Evolutionary conservation across 2,329 filamentous ascomycete genomes (phyloP), one percentile per base, ranked within the genome.

Genomic region (Cercospora citrullina): DNA sequence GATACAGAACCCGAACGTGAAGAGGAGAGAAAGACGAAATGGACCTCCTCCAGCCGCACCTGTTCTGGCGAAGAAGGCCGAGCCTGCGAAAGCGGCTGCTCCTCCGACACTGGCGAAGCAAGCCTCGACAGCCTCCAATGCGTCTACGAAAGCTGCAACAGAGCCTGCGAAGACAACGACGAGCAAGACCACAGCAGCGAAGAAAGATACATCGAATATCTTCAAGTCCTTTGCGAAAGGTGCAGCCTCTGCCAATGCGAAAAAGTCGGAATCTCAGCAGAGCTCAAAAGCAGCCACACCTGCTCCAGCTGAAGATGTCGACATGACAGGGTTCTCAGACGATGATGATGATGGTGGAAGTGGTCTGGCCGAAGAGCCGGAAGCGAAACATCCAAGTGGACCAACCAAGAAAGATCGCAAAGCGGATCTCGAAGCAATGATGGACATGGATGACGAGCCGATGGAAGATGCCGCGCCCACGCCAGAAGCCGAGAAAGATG

Each of bases 191-290:
- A 75, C 81, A 2, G 76, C 79, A 5, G 72, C 85, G 2, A 92
- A 91, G 75, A 87, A 86, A 63, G 71, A 68, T 36, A 84, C 82
- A 16, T 87, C 89, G 2, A 86, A 87, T 68, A 87, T 96, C 28
- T 93, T 95, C 84, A 89, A 90, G 68, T 91, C 92, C 0, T 96
- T 96, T 77, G 91, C 91, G 14, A 92, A 90, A 74, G 70, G 71
- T 31, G 71, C 72, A 48, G 68, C 66, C 10, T 33, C 68, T 53
- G 57, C 64, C 6, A 75, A 75, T 48, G 78, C 84, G 2, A 89
- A 89, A 73, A 72, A 84, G 80, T 71, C 83, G 77, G 77, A 78
- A 3, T 71, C 72, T 4, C 78, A 81, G 14, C 74, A 76, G 51
- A 79, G 72, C 58, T 81, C 80, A 4, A 74, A 75, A 9, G 78